Evolutionary conservation across 1,284 basidiomycete genomes (phyloP).

Genomic region (Naganishia cerealis): DNA sequence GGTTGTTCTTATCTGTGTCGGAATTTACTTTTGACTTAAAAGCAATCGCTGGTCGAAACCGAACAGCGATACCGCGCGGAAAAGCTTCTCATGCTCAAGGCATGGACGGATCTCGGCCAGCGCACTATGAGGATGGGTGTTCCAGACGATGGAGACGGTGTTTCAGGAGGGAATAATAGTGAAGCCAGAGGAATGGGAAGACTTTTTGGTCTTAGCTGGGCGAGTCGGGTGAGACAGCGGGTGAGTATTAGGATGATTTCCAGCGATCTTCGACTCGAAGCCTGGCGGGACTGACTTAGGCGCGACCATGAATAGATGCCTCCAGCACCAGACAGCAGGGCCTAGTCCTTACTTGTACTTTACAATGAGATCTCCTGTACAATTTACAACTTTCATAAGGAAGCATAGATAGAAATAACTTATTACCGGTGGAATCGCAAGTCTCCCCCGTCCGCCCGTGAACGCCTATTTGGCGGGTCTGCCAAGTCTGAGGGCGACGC

Average conservation of each 20-base stretch:
- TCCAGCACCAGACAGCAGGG: neutral
- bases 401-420: too few relatives aligned
- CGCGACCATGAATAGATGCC: neutral
- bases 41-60: slow-evolving; percentile 57
- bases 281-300: neutral
- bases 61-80: slow-evolving; percentile 69
- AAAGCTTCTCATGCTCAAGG: slow-evolving; percentile 74
- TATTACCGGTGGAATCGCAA: too few relatives aligned
- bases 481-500: too few relatives aligned
- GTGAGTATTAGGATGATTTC: neutral
- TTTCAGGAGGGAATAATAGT: neutral
- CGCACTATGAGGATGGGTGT: slow-evolving; percentile 59
- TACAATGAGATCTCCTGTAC: too few relatives aligned
- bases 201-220: slow-evolving; percentile 14
- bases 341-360: too few relatives aligned
- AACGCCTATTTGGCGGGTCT: too few relatives aligned
- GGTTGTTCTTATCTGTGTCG: neutral
- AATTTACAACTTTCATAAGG: too few relatives aligned
- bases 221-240: slow-evolving; percentile 11
- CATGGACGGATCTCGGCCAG: slow-evolving; percentile 70
- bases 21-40: neutral
- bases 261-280: neutral
- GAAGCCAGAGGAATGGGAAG: neutral
- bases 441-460: too few relatives aligned
- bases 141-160: neutral